These are phyloP conservation scores for Fulvia fulva DNA, from an alignment of 2,329 filamentous ascomycete genomes.

Conservation along the genomic window DNA sequence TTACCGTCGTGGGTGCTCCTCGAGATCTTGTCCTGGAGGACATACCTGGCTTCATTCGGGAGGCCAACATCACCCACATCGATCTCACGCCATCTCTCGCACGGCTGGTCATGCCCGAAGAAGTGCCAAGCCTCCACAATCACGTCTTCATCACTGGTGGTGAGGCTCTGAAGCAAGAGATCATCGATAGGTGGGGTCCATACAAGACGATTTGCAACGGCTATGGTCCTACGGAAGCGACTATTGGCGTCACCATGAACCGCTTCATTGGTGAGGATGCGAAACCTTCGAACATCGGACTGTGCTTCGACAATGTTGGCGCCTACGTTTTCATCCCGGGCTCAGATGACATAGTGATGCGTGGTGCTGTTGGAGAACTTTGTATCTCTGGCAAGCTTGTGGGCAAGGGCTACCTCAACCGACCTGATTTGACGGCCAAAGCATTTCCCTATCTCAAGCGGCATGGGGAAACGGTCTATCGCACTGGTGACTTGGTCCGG, in stretches of 20 bases:
- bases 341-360: slow-evolving; percentile 66
- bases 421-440: slow-evolving; percentile 70
- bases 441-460: slow-evolving; percentile 64
- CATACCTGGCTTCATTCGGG: slow-evolving; percentile 66
- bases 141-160: slow-evolving; percentile 93
- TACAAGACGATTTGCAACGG: slow-evolving; percentile 83
- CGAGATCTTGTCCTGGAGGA: slow-evolving; percentile 84
- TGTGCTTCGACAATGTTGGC: slow-evolving; percentile 82
- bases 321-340: slow-evolving; percentile 70
- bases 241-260: slow-evolving; percentile 88
- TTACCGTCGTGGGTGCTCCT: slow-evolving; percentile 76
- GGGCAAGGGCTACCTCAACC: slow-evolving; percentile 82
- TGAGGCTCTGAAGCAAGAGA: slow-evolving; percentile 82
- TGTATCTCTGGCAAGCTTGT: slow-evolving; percentile 85
- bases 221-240: slow-evolving; percentile 85
- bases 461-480: slow-evolving; percentile 59
- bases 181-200: slow-evolving; percentile 79
- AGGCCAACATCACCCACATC: slow-evolving; percentile 77
- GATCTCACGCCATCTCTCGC: slow-evolving; percentile 88
- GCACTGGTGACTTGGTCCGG: slow-evolving; percentile 84
- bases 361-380: slow-evolving; percentile 79
- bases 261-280: slow-evolving; percentile 73
- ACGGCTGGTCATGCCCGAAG: slow-evolving; percentile 69
- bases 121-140: slow-evolving; percentile 72
- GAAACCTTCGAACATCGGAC: slow-evolving; percentile 82